phyloP scores from a whole-genome alignment of 305 asterid species.

The Ajuga reptans region DNA sequence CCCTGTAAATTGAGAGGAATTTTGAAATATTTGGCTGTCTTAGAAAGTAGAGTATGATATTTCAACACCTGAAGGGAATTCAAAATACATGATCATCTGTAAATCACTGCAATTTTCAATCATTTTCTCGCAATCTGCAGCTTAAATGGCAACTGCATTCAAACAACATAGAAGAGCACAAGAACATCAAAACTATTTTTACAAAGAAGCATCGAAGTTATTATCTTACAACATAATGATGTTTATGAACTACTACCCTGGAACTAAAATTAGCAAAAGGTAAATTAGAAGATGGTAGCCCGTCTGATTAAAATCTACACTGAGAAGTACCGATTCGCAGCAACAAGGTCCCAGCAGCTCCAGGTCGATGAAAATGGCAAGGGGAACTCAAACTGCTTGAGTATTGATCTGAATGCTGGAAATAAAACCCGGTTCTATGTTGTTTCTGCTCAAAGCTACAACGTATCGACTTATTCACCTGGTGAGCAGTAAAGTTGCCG shows the following conservation, averaged over 20 bases:
- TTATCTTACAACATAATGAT: constrained; percentile 8
- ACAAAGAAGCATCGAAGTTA: not conserved
- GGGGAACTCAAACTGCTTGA: constrained; percentile 29
- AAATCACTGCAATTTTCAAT: constrained; percentile 4
- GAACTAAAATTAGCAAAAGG: constrained; percentile 22
- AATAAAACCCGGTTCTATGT: constrained; percentile 16
- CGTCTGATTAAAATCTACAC: constrained; percentile 31
- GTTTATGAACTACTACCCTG: not conserved
- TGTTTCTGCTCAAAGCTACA: constrained; percentile 21
- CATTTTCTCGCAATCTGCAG: not conserved
- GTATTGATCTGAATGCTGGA: constrained; percentile 17
- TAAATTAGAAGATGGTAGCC: constrained; percentile 21
- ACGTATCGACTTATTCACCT: constrained; percentile 43
- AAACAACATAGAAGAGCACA: not conserved
- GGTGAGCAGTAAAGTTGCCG: constrained; percentile 83
- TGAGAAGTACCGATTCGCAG: constrained; percentile 23
- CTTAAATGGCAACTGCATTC: not conserved
- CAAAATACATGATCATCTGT: not conserved
- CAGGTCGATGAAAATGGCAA: constrained; percentile 33
- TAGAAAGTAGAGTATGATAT: not conserved
- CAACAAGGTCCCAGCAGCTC: constrained; percentile 30
- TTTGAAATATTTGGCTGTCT: not conserved
- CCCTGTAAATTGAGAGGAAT: not conserved
- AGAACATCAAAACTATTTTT: not conserved
- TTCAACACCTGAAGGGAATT: not conserved